These are phyloP conservation scores for Saussurea involucrata DNA, from an alignment of 129 eudicot species.

Conservation along the genomic window DNA sequence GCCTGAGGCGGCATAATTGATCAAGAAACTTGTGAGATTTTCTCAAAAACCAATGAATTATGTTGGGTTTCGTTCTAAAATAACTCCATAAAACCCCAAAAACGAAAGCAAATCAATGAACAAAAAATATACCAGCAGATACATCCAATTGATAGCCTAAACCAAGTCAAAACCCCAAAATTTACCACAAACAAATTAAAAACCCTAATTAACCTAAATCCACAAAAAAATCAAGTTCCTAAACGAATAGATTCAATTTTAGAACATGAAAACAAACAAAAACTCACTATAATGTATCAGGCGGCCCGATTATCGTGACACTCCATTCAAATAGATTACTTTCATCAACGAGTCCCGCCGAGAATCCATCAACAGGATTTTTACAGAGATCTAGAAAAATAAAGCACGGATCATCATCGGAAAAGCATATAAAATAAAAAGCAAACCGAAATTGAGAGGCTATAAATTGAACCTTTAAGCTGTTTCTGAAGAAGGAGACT, in stretches of 20 bases:
- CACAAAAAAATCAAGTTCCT: neutral
- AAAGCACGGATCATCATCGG: constrained; percentile 30
- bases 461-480: constrained; percentile 60
- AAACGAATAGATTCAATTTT: neutral
- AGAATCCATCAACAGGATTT: constrained; percentile 80
- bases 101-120: neutral
- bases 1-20: neutral
- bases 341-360: constrained; percentile 71
- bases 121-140: neutral
- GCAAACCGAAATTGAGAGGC: neutral
- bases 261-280: neutral
- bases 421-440: neutral
- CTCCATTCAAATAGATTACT: constrained; percentile 70
- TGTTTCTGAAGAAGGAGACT: constrained; percentile 89
- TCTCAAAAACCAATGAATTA: neutral
- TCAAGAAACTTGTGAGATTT: neutral
- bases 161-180: constrained; percentile 15
- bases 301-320: constrained; percentile 71
- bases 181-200: neutral
- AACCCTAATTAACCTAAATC: constrained; percentile 20
- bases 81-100: constrained; percentile 5
- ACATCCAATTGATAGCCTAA: constrained; percentile 6
- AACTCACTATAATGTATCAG: constrained; percentile 84
- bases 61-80: neutral
- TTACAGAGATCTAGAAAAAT: constrained; percentile 70